A percentile compares a stretch with the other conserved stretches of the same genome.
Conservation (phyloP, 2,329 filamentous ascomycete species). For the Curvularia eragrostidis region DNA sequence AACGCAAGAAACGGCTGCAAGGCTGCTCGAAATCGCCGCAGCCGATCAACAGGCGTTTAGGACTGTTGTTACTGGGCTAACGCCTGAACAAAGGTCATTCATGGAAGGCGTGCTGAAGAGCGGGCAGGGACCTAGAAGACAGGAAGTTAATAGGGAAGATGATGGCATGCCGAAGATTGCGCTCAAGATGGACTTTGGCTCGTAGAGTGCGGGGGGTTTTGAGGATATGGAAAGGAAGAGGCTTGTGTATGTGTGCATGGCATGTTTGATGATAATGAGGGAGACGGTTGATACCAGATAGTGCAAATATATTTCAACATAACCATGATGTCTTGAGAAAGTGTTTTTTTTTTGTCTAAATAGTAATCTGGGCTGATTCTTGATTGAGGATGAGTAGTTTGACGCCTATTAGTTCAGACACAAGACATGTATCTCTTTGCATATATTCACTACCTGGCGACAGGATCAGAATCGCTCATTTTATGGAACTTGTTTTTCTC, state of each 20-base stretch:
- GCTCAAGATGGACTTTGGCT: slow-evolving; percentile 86
- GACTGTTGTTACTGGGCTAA: slow-evolving; percentile 74
- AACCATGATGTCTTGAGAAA: neutral
- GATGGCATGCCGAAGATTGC: slow-evolving; percentile 78
- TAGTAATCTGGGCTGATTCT: too few species aligned
- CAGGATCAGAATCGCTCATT: too few species aligned
- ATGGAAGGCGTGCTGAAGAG: slow-evolving; percentile 82
- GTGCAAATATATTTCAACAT: neutral
- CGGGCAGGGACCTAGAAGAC: slow-evolving; percentile 53
- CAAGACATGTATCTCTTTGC: too few species aligned
- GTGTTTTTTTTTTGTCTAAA: too few species aligned
- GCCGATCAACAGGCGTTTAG: slow-evolving; percentile 77
- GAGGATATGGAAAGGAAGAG: neutral
- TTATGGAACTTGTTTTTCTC: too few species aligned
- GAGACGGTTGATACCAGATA: neutral
- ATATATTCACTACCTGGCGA: too few species aligned
- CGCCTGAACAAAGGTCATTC: slow-evolving; percentile 71
- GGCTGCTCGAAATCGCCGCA: slow-evolving; percentile 81
- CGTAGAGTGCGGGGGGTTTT: neutral
- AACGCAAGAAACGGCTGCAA: slow-evolving; percentile 71
- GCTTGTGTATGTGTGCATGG: neutral
- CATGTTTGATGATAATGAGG: neutral
- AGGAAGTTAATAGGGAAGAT: slow-evolving; percentile 61
- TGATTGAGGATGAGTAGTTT: too few species aligned
- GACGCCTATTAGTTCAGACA: too few species aligned